Base-by-base conservation (phyloP, 768 basidiomycete species). In the Cystobasidium onofrii region DNA sequence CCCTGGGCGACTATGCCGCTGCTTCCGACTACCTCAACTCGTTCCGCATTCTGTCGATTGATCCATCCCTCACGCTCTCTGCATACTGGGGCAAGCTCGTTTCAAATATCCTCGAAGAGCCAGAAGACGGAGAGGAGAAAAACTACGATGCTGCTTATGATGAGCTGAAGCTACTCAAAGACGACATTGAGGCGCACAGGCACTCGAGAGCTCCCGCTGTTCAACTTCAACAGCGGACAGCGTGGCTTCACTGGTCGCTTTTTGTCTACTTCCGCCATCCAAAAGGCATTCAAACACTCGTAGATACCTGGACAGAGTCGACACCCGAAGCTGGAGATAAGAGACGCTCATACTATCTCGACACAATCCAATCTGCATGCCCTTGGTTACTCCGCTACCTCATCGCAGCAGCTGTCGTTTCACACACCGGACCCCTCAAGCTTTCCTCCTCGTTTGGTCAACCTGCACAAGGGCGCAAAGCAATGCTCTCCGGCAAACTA, bases 11-110 rank as follows among this genome's bases (percentile, higher is more conserved):
- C 82, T 99, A 99, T 84, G 89, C 88, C 78, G 91, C 91, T 62
- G 93, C 96, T 18, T 93, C 94, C 61, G 92, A 97, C 82, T 98
- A 96, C 83, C 85, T 99, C 71, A 97, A 63, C 60, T 66, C 98
- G 81, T 99, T 98, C 86, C 91, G 94, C 71, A 89, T 98, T 27
- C 88, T 99, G 75, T 95, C 94, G 61, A 96, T 93, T 72, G 91
- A 95, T 81, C 85, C 86, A 73, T 90, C 94, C 64, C 89, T 95
- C 80, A 93, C 91, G 83, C 89, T 91, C 43, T 98, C 96, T 3
- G 92, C 95, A 1, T 91, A 94, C 83, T 99, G 95, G 96, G 96
- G 96, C 13, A 98, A 97, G 82, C 90, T 98, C 76, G 91, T 93
- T 43, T 93, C 90, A 34, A 92, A 98, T 81, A 95, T 97, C 80